A percentile compares a stretch with the other conserved stretches of the same genome.
These are phyloP conservation scores for Chalara sp. DNA, from an alignment of 2,329 filamentous ascomycete species.

Conservation along the genomic window DNA sequence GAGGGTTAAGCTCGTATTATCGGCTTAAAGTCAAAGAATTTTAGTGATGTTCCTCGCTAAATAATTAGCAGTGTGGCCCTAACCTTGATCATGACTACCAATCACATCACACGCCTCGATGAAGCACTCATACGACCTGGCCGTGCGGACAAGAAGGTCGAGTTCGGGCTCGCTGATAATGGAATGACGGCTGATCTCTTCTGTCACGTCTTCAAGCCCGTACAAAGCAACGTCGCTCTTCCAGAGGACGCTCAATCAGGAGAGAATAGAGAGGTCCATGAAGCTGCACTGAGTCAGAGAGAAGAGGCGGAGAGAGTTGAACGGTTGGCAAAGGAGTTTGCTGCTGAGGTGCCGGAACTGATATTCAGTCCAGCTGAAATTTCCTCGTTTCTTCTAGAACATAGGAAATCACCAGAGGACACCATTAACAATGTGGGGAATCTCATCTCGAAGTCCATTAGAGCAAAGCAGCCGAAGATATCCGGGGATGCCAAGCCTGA, in stretches of 20 bases:
- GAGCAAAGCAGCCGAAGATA: no score
- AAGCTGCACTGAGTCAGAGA: conserved; percentile 5
- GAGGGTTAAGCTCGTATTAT: no score
- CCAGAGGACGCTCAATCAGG: conserved; percentile 27
- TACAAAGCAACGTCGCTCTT: conserved; percentile 43
- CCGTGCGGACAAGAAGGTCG: conserved; percentile 38
- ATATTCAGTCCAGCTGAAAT: conserved; percentile 53
- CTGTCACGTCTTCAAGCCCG: conserved; percentile 35
- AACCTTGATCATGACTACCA: conserved; percentile 65
- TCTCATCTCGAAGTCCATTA: conserved; percentile 7
- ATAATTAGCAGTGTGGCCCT: no score
- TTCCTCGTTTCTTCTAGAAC: conserved; percentile 55
- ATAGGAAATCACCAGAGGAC: conserved; percentile 47
- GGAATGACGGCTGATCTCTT: conserved; percentile 27
- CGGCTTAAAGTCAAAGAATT: no score
- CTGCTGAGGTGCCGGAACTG: conserved; percentile 40
- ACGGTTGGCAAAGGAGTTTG: conserved; percentile 34
- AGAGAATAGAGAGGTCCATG: conserved; percentile 2
- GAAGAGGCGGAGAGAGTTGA: conserved; percentile 8
- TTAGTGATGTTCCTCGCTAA: no score
- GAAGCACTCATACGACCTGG: conserved; percentile 53
- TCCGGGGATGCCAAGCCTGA: no score
- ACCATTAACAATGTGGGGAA: conserved; percentile 44
- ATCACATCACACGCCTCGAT: conserved; percentile 52
- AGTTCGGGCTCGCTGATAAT: conserved; percentile 46